A percentile compares a stretch with the other conserved stretches of the same genome.
phyloP scores from a whole-genome alignment of 495 filamentous ascomycete genomes.

The Rhypophila decipiens region DNA sequence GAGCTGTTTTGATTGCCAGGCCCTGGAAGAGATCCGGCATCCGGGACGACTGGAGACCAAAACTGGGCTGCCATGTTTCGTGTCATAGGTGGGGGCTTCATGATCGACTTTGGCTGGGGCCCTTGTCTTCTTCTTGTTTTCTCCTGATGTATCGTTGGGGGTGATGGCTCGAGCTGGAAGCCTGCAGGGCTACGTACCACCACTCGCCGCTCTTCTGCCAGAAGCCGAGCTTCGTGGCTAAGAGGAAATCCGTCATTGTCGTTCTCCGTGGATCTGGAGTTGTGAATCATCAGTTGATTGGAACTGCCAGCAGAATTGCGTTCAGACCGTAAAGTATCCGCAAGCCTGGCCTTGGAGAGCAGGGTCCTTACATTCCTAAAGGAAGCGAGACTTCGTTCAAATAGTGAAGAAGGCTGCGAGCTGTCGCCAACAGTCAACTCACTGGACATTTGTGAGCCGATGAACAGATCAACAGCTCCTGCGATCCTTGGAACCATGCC shows the following conservation, averaged over 20 bases:
- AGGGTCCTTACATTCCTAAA: no score
- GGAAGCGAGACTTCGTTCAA: not conserved
- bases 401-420: no score
- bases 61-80: slow-evolving; percentile 5
- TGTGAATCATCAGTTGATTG: not conserved
- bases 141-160: slow-evolving; percentile 34
- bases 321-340: no score
- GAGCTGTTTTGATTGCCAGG: no score
- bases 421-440: no score
- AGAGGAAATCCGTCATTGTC: not conserved
- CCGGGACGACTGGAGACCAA: not conserved
- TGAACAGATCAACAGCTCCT: not conserved
- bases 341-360: no score
- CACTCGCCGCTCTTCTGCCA: slow-evolving; percentile 28
- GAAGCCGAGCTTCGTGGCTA: not conserved
- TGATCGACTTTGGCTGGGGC: slow-evolving; percentile 28
- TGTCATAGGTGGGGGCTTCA: slow-evolving; percentile 30
- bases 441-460: not conserved
- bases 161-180: slow-evolving; percentile 14
- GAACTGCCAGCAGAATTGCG: no score
- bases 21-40: not conserved
- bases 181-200: slow-evolving; percentile 30
- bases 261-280: not conserved
- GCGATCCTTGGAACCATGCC: not conserved
- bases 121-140: slow-evolving; percentile 26